Conservation (phyloP, 495 filamentous ascomycete genomes). For the Hamigera avellanea region DNA sequence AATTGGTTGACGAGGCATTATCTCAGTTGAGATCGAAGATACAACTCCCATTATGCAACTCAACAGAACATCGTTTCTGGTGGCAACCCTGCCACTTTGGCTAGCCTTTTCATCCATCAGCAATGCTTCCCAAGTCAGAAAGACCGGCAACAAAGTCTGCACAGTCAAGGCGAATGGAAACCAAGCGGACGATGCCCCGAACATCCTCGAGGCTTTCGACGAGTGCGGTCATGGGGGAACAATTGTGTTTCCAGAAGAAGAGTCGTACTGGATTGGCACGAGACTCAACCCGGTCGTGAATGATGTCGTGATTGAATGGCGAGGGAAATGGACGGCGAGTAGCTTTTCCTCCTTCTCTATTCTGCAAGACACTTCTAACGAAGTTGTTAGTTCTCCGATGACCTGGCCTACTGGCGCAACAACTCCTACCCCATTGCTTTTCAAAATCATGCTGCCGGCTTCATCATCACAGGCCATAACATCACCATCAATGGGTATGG, state of each 20-base stretch:
- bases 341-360: background rate
- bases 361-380: background rate
- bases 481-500: conserved; percentile 39
- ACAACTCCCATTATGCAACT: too few relatives aligned
- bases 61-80: too few relatives aligned
- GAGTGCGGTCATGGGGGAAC: conserved; percentile 39
- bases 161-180: conserved; percentile 17
- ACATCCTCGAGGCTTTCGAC: conserved; percentile 37
- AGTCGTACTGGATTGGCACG: conserved; percentile 38
- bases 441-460: conserved; percentile 44
- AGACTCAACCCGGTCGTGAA: conserved; percentile 35
- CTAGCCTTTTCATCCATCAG: too few relatives aligned
- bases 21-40: too few relatives aligned
- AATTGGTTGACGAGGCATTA: too few relatives aligned
- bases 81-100: too few relatives aligned
- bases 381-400: conserved; percentile 30
- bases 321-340: conserved; percentile 32
- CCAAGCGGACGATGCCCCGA: conserved; percentile 34
- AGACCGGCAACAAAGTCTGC: conserved; percentile 10
- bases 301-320: conserved; percentile 37
- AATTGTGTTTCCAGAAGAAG: conserved; percentile 38
- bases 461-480: conserved; percentile 37
- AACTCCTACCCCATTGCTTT: conserved; percentile 42
- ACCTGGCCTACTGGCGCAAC: conserved; percentile 44
- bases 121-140: too few relatives aligned